These are phyloP conservation scores for Penicillium sp. DNA, from an alignment of 2,329 filamentous ascomycete species.

Conservation along the genomic window DNA sequence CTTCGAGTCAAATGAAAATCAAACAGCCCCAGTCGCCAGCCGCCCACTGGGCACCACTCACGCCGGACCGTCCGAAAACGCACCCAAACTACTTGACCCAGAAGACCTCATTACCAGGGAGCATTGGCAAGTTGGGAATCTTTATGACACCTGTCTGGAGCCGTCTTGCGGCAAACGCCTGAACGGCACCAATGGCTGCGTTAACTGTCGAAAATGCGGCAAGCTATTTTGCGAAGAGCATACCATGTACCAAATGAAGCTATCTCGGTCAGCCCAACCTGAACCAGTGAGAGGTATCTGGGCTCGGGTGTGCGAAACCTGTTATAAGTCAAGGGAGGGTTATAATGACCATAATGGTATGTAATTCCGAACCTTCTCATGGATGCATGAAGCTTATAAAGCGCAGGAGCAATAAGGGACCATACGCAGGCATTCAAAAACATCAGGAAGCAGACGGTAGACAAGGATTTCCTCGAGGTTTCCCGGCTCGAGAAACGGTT, in stretches of 20 bases:
- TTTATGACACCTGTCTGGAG: constrained; percentile 80
- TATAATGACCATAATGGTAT: constrained; percentile 82
- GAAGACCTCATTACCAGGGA: constrained; percentile 84
- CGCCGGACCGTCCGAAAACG: constrained; percentile 29
- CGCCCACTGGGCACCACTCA: constrained; percentile 28
- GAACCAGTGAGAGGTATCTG: constrained; percentile 88
- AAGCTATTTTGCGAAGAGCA: constrained; percentile 94
- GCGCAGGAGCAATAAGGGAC: constrained; percentile 63
- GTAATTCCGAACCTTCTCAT: background rate
- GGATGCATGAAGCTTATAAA: constrained; percentile 6
- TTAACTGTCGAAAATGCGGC: constrained; percentile 94
- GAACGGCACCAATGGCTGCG: constrained; percentile 74
- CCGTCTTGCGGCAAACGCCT: constrained; percentile 80
- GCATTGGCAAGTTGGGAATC: constrained; percentile 82
- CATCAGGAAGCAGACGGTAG: constrained; percentile 74
- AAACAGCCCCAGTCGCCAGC: constrained; percentile 41
- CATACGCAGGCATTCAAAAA: constrained; percentile 70
- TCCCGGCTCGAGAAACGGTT: constrained; percentile 88
- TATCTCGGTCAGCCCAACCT: constrained; percentile 83
- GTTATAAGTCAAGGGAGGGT: constrained; percentile 92
- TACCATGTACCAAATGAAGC: constrained; percentile 99
- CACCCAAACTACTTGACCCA: constrained; percentile 62
- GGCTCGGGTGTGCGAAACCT: constrained; percentile 98
- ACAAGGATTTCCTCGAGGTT: constrained; percentile 83
- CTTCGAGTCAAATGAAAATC: constrained; percentile 85